Evolutionary conservation across 2,329 filamentous ascomycete species (phyloP), one percentile per base, ranked within the genome.

Genomic region (Ophiocordyceps camponoti-saundersi): DNA sequence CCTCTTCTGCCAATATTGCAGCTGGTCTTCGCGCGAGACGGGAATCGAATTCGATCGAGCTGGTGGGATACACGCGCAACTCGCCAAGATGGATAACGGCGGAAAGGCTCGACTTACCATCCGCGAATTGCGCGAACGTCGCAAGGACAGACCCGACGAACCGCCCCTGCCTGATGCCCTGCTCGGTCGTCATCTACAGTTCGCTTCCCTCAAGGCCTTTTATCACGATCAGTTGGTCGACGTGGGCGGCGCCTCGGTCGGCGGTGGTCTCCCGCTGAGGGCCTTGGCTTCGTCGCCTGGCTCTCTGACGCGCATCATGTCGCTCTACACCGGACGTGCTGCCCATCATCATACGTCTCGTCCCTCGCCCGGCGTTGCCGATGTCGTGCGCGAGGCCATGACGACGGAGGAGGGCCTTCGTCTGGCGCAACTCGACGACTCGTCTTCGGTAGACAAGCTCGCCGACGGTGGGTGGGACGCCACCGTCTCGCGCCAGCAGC

Each of bases 11-110:
- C 79, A 80, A 46, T 94, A 94, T 64, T 98, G 92, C 68, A 80
- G 85, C 62, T 98, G 92, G 92, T 86, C 79, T 51, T 90, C 88
- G 1, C 74, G 82, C 46, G 92, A 98, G 59, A 85, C 94, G 41
- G 87, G 84, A 36, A 81, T 98, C 61, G 79, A 85, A 56, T 93
- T 98, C 59, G 86, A 90, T 57, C 89, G 90, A 55, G 80, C 85
- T 11, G 92, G 85, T 49, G 86, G 87, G 50, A 88, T 98, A 51
- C 82, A 85, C 53, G 72, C 75, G 26, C 92, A 98, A 60, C 69
- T 95, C 10, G 68, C 80, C 36, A 83, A 81, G 55, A 65, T 92
- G 48, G 79, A 78, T 40, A 79, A 80, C 52, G 77, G 77, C 32
- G 76, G 77, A 6, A 60, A 67, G 40, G 62, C 67, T 3, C 69